Evolutionary conservation across 2,329 filamentous ascomycete species (phyloP).

Genomic region (Aspergillus brasiliensis): DNA sequence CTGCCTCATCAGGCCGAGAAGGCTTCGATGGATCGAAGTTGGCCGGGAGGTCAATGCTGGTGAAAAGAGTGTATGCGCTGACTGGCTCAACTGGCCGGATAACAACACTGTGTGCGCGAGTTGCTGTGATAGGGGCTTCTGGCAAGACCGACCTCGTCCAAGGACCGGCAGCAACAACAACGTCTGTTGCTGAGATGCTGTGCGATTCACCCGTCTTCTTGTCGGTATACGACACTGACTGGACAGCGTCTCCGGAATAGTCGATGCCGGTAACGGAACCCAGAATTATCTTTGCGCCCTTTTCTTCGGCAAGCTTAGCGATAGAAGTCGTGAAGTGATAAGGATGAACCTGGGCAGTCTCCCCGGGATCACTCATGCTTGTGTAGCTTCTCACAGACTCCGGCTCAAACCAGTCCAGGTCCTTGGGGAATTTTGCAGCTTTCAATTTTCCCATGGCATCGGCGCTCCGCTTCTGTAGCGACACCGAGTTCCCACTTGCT

Average conservation of each 20-base stretch:
- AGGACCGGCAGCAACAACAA: conserved; percentile 63
- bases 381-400: conserved; percentile 70
- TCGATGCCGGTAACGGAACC: conserved; percentile 71
- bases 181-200: conserved; percentile 59
- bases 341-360: conserved; percentile 93
- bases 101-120: conserved; percentile 66
- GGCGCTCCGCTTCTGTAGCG: conserved; percentile 58
- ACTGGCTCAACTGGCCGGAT: conserved; percentile 58
- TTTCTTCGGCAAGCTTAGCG: conserved; percentile 70
- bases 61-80: conserved; percentile 65
- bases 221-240: conserved; percentile 64
- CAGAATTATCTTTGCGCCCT: conserved; percentile 67
- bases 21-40: conserved; percentile 57
- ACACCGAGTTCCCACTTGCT: conserved; percentile 44
- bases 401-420: conserved; percentile 81
- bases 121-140: conserved; percentile 58
- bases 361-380: conserved; percentile 77
- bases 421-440: conserved; percentile 67
- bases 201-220: conserved; percentile 52
- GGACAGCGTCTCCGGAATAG: conserved; percentile 55
- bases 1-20: conserved; percentile 63
- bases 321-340: conserved; percentile 87
- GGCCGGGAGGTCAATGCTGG: conserved; percentile 73
- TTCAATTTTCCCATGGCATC: conserved; percentile 54
- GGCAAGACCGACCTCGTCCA: conserved; percentile 61